phyloP scores from a whole-genome alignment of 2,329 filamentous ascomycete genomes.

The Albophoma yamanashiensis region DNA sequence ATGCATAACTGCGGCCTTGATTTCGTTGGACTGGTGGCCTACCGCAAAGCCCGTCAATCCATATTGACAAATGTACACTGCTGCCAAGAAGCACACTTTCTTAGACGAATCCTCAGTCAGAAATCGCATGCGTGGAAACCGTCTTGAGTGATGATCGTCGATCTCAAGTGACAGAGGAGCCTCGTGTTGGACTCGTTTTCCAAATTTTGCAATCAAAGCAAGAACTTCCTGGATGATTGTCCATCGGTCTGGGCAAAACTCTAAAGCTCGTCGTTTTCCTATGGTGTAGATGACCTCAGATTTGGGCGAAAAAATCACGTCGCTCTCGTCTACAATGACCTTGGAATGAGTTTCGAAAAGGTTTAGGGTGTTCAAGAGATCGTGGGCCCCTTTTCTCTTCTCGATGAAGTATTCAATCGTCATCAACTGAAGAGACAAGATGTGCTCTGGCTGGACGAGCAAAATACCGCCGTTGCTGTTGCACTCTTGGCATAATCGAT shows the following conservation, averaged over 20 bases:
- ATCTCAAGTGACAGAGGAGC: slow-evolving; percentile 31
- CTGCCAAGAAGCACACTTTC: slow-evolving; percentile 19
- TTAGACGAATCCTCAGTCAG: slow-evolving; percentile 21
- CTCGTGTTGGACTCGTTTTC: slow-evolving; percentile 14
- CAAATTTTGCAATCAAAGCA: slow-evolving; percentile 22
- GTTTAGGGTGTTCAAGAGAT: slow-evolving; percentile 27
- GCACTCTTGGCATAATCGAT: slow-evolving; percentile 30
- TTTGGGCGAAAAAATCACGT: slow-evolving; percentile 46
- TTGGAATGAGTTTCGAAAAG: slow-evolving; percentile 31
- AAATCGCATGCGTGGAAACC: slow-evolving; percentile 37
- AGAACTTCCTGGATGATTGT: slow-evolving; percentile 40
- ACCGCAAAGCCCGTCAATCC: slow-evolving; percentile 31
- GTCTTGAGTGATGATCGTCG: slow-evolving; percentile 12
- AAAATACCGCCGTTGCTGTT: slow-evolving; percentile 37
- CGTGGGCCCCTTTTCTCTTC: slow-evolving; percentile 11
- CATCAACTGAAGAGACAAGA: slow-evolving; percentile 51
- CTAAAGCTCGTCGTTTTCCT: slow-evolving; percentile 35
- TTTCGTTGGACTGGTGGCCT: slow-evolving; percentile 15
- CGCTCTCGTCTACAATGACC: slow-evolving; percentile 53
- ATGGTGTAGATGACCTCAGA: slow-evolving; percentile 54
- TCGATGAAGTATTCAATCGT: slow-evolving; percentile 35
- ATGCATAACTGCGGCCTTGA: slow-evolving; percentile 19
- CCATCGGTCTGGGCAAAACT: slow-evolving; percentile 46
- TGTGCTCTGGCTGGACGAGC: slow-evolving; percentile 49
- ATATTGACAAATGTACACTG: slow-evolving; percentile 26